Conservation (phyloP, 768 basidiomycete species). For the Dentipellis fragilis region DNA sequence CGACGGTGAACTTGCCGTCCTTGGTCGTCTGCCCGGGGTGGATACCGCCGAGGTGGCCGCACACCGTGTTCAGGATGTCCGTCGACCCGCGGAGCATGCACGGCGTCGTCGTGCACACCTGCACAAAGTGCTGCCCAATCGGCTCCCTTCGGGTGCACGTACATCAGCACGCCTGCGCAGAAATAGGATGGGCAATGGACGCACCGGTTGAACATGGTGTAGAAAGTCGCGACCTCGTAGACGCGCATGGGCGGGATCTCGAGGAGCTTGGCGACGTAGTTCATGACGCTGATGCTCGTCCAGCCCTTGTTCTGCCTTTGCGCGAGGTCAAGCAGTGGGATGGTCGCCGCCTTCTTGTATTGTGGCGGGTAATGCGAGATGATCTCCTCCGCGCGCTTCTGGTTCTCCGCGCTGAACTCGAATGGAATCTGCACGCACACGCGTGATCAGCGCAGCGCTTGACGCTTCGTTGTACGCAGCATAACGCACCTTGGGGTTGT, state of each 20-base stretch:
- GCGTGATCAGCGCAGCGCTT: not conserved
- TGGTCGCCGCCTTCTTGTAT: constrained; percentile 98
- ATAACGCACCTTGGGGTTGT: constrained; percentile 71
- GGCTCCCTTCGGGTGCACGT: no score
- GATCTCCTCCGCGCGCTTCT: constrained; percentile 80
- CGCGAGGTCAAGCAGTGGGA: constrained; percentile 91
- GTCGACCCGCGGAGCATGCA: constrained; percentile 94
- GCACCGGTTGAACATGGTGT: constrained; percentile 99
- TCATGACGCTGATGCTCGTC: constrained; percentile 99
- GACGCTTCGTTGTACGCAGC: not conserved
- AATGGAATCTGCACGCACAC: constrained; percentile 65
- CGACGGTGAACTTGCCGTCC: constrained; percentile 93
- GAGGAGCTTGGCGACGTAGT: constrained; percentile 88
- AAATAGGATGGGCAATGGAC: constrained; percentile 12
- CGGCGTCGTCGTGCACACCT: constrained; percentile 98
- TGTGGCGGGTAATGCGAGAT: constrained; percentile 91
- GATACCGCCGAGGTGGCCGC: constrained; percentile 72
- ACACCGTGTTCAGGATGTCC: constrained; percentile 79
- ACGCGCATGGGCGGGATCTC: constrained; percentile 98
- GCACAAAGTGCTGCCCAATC: constrained; percentile 88
- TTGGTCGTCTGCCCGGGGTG: constrained; percentile 87
- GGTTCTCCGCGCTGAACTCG: constrained; percentile 71
- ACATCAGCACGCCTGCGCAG: no score
- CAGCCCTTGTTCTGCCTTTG: constrained; percentile 98
- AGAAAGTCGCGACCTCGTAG: constrained; percentile 98